A percentile compares a stretch with the other conserved stretches of the same genome.
These are phyloP conservation scores for Naumovozyma dairenensis DNA, from an alignment of 805 yeast genomes.

Conservation along the genomic window DNA sequence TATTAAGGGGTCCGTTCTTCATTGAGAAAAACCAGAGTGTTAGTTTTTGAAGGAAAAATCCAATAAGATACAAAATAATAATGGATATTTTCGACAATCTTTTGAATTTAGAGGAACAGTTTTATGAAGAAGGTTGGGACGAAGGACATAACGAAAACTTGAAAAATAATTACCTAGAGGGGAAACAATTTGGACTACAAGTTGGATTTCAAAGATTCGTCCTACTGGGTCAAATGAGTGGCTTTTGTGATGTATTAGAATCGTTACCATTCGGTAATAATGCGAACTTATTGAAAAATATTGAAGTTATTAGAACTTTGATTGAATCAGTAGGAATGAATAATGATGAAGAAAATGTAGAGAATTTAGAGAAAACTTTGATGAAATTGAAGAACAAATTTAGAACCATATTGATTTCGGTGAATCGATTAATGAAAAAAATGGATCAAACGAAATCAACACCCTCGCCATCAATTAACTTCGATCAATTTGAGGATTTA, in stretches of 20 bases:
- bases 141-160: slow-evolving; percentile 63
- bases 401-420: slow-evolving; percentile 37
- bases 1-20: too few relatives aligned
- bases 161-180: slow-evolving; percentile 55
- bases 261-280: slow-evolving; percentile 6
- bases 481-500: slow-evolving; percentile 30
- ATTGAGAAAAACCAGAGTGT: too few relatives aligned
- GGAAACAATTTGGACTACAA: slow-evolving; percentile 76
- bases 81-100: slow-evolving; percentile 41
- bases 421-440: slow-evolving; percentile 14
- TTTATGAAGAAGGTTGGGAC: slow-evolving; percentile 55
- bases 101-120: slow-evolving; percentile 46
- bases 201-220: slow-evolving; percentile 65
- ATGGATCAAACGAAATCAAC: slow-evolving; percentile 1
- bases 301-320: slow-evolving; percentile 17
- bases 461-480: slow-evolving; percentile 11
- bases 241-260: slow-evolving; percentile 38
- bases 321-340: slow-evolving; percentile 28
- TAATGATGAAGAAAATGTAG: slow-evolving; percentile 50
- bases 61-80: too few relatives aligned
- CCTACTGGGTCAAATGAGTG: slow-evolving; percentile 57
- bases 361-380: slow-evolving; percentile 41
- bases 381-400: slow-evolving; percentile 53
- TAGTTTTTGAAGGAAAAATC: too few relatives aligned
- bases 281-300: slow-evolving; percentile 14